phyloP scores from a whole-genome alignment of 2,329 filamentous ascomycete species.

The Sphaceloma murrayae region DNA sequence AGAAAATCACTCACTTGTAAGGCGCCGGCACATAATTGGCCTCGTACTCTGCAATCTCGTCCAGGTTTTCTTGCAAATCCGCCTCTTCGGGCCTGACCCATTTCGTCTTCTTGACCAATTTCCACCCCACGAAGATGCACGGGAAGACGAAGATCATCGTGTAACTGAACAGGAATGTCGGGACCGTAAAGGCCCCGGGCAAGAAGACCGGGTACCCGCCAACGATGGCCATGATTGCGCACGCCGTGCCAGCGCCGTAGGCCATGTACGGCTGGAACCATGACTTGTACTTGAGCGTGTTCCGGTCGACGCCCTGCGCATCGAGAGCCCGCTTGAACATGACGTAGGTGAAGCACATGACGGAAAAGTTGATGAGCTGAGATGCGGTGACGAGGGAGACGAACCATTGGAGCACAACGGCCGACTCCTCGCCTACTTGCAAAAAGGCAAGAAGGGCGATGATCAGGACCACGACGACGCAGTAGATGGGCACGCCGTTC shows the following conservation, averaged over 20 bases:
- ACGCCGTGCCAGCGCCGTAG: constrained; percentile 54
- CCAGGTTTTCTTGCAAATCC: constrained; percentile 53
- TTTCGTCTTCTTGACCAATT: constrained; percentile 55
- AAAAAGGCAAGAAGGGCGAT: constrained; percentile 65
- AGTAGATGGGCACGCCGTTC: constrained; percentile 63
- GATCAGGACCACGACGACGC: constrained; percentile 54
- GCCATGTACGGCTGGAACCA: constrained; percentile 62
- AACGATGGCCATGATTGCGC: constrained; percentile 62
- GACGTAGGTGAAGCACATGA: constrained; percentile 61
- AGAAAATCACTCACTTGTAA: constrained; percentile 18
- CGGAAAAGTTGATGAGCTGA: constrained; percentile 62
- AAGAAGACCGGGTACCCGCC: constrained; percentile 70
- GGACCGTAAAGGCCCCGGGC: constrained; percentile 55
- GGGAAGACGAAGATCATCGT: constrained; percentile 65
- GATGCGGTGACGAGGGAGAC: constrained; percentile 63
- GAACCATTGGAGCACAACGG: constrained; percentile 64
- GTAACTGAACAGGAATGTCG: constrained; percentile 64
- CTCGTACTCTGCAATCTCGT: constrained; percentile 60
- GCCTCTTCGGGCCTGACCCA: constrained; percentile 49
- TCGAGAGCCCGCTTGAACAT: constrained; percentile 60
- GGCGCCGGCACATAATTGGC: constrained; percentile 45
- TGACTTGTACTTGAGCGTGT: constrained; percentile 60
- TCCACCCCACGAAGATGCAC: constrained; percentile 60
- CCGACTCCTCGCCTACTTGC: constrained; percentile 55
- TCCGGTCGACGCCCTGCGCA: constrained; percentile 58